A percentile compares a stretch with the other conserved stretches of the same genome.
phyloP scores from a whole-genome alignment of 2,329 filamentous ascomycete species.

The Nemania sp. region DNA sequence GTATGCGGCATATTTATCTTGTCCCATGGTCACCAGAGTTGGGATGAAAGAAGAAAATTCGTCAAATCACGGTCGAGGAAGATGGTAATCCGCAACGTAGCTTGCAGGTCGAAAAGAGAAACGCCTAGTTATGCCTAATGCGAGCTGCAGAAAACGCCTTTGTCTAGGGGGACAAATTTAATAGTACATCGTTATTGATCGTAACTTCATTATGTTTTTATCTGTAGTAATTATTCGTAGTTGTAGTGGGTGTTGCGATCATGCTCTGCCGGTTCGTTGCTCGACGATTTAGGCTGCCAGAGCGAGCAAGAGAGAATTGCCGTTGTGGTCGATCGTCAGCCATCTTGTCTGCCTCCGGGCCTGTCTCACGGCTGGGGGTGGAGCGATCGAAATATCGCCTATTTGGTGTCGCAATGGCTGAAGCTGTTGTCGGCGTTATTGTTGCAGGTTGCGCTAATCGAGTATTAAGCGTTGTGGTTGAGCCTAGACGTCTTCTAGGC shows the following conservation, averaged over 20 bases:
- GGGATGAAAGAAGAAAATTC: not conserved
- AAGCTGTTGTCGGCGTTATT: constrained; percentile 36
- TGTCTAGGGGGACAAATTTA: constrained; percentile 32
- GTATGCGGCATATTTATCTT: not conserved
- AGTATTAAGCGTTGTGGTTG: constrained; percentile 50
- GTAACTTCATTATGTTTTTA: constrained; percentile 37
- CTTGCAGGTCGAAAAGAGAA: constrained; percentile 21
- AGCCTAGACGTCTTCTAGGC: constrained; percentile 56
- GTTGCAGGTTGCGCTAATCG: constrained; percentile 46
- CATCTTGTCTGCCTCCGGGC: constrained; percentile 42
- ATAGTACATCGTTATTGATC: constrained; percentile 41
- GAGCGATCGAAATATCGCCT: constrained; percentile 56
- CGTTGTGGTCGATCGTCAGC: constrained; percentile 49
- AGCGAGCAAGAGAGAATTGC: constrained; percentile 50
- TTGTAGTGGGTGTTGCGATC: constrained; percentile 44
- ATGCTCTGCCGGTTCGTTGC: constrained; percentile 50
- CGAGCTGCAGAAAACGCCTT: constrained; percentile 28
- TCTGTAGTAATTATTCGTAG: constrained; percentile 47
- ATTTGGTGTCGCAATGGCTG: constrained; percentile 37
- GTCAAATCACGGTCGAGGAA: constrained; percentile 12
- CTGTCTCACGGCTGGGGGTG: constrained; percentile 46
- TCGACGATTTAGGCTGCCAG: constrained; percentile 50
- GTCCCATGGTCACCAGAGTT: too few species aligned
- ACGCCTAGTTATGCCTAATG: constrained; percentile 35
- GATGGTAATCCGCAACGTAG: constrained; percentile 22